Evolutionary conservation across 495 filamentous ascomycete species (phyloP), one percentile per base, ranked within the genome.

Genomic region (Neurospora sp.): DNA sequence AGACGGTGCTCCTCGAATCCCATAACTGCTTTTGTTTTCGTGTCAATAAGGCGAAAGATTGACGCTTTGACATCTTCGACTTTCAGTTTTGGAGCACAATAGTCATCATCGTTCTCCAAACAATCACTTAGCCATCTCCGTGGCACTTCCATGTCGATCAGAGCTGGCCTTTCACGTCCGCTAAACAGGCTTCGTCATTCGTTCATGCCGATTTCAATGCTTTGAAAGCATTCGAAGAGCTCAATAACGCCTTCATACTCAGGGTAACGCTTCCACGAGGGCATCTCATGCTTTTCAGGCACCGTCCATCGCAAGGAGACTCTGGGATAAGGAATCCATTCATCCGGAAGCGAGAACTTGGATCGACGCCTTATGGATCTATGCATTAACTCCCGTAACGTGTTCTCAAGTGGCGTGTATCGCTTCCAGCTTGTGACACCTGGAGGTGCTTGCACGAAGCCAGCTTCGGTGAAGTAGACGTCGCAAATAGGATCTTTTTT

Each of bases 371-470:
- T n/a, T n/a, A n/a, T n/a, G n/a, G n/a, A n/a, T n/a, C n/a, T n/a
- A n/a, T n/a, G n/a, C n/a, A n/a, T n/a, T n/a, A n/a, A 2, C 20
- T 53, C 0, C 5, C 48, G 48, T 27, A 59, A 27, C 20, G 8
- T 2, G 0, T 59, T 59, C 48, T 31, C 12, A 4, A 31, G 12
- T 2, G 22, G 12, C 2, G 2, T 0, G 53, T 31, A 61, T 1
- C 22, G 53, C 12, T 16, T 16, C 53, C 22, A 61, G 2, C 2
- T 31, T 3, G 48, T 59, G 11, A 31, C 53, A 31, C 12, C 53
- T 3, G 53, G 5, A 16, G 22, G 53, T 0, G 53, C 53, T 1
- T 8, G 0, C 11, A 61, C 6, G 2, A 0, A 0, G 53, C 53
- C 53, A 7, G 53, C 20, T 0, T 3, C 0, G 22, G 22, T 31